Evolutionary conservation across 106 monocot species (phyloP).

Genomic region (Posidonia australis): DNA sequence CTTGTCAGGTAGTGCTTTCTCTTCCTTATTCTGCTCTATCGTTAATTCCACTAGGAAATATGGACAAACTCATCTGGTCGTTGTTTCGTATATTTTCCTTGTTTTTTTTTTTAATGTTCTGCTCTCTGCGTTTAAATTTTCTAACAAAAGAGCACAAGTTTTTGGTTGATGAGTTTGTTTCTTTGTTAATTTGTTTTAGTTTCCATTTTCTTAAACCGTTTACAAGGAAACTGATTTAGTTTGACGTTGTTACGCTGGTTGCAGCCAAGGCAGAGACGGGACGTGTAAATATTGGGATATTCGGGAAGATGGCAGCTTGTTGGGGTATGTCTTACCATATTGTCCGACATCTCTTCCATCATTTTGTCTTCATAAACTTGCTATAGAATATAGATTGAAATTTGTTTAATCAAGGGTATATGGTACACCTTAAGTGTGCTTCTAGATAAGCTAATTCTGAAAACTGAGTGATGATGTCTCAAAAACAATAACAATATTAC

Average conservation of each 20-base stretch:
- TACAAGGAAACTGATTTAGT: no score
- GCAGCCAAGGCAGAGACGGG: constrained; percentile 93
- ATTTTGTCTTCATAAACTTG: no score
- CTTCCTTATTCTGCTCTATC: no score
- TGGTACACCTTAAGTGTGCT: no score
- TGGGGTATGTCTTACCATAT: constrained; percentile 27
- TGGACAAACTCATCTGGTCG: no score
- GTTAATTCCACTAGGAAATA: no score
- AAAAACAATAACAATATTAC: no score
- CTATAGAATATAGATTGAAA: no score
- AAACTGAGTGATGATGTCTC: no score
- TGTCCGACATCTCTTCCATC: not conserved
- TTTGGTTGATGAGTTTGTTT: not conserved
- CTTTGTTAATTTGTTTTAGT: not conserved
- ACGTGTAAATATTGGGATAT: constrained; percentile 84
- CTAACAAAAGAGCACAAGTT: not conserved
- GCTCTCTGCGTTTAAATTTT: no score
- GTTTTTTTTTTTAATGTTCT: not conserved
- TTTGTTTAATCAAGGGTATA: no score
- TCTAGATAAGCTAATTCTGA: no score
- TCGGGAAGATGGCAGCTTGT: constrained; percentile 65
- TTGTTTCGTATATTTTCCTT: not conserved
- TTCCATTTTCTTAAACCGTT: not conserved
- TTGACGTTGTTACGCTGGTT: constrained; percentile 4
- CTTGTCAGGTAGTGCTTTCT: constrained; percentile 43